Evolutionary conservation across 768 basidiomycete species (phyloP).

Genomic region (Termitomyces sp.): DNA sequence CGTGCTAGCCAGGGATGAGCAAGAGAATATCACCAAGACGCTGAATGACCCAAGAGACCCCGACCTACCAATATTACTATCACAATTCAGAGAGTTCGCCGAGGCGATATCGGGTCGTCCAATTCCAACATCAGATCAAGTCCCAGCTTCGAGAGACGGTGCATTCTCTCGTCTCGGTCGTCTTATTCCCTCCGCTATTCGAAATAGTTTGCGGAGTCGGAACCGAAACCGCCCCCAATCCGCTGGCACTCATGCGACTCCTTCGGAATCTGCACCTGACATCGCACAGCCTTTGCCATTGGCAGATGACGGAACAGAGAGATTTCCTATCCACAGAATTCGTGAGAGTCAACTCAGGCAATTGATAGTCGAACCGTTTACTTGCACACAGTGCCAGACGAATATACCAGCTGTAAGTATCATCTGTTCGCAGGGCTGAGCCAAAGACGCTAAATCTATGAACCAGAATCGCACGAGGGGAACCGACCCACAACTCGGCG

Average conservation of each 20-base stretch:
- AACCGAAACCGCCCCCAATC: neutral
- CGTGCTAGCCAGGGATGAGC: neutral
- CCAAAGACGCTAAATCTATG: neutral
- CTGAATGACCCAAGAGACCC: neutral
- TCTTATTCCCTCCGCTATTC: neutral
- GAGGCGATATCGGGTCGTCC: neutral
- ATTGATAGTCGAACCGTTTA: neutral
- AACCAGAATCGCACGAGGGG: neutral
- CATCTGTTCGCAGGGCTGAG: neutral
- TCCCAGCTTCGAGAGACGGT: neutral
- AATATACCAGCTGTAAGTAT: conserved; percentile 3
- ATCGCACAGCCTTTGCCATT: neutral
- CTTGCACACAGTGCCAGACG: neutral
- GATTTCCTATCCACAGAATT: neutral
- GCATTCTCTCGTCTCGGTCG: neutral
- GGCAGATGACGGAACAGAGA: neutral
- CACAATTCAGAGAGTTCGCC: neutral
- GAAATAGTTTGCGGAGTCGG: neutral
- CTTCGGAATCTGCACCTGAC: neutral
- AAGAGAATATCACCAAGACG: neutral
- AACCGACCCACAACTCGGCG: neutral
- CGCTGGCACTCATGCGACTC: neutral
- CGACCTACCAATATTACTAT: neutral
- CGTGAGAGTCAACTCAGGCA: neutral
- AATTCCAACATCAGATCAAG: neutral